A percentile compares a stretch with the other conserved stretches of the same genome.
Evolutionary conservation across 352 stramenopile genomes (phyloP).

Genomic region (Heterotrichella gracilis): DNA sequence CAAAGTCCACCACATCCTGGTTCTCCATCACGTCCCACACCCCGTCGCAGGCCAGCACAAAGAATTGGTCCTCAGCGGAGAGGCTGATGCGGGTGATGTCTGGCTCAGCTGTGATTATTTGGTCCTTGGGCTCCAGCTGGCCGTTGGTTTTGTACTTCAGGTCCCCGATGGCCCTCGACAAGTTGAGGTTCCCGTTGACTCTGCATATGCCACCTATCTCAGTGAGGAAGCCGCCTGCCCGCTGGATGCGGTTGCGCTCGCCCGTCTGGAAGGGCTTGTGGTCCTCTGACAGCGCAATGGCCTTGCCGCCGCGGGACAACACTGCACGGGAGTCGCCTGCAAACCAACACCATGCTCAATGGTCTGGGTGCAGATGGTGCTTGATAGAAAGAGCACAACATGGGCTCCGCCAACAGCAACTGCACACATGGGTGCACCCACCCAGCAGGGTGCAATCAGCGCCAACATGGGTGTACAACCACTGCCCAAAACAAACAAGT

Average conservation of each 20-base stretch:
- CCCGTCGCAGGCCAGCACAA: slow-evolving; percentile 54
- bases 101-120: slow-evolving; percentile 44
- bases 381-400: too few species aligned
- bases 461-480: too few species aligned
- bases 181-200: slow-evolving; percentile 27
- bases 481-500: too few species aligned
- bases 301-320: slow-evolving; percentile 14
- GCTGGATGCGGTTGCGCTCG: slow-evolving; percentile 23
- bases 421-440: too few species aligned
- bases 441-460: too few species aligned
- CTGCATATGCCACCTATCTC: slow-evolving; percentile 21
- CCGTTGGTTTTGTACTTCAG: slow-evolving; percentile 24
- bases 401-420: too few species aligned
- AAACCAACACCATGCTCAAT: too few species aligned
- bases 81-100: slow-evolving; percentile 40
- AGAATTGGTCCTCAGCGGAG: slow-evolving; percentile 36
- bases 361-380: too few species aligned
- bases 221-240: slow-evolving; percentile 21
- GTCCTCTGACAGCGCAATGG: slow-evolving; percentile 43
- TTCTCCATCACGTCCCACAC: slow-evolving; percentile 67
- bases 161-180: slow-evolving; percentile 22
- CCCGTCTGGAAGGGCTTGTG: slow-evolving; percentile 34
- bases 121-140: slow-evolving; percentile 20
- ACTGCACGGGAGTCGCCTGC: slow-evolving; percentile 21
- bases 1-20: slow-evolving; percentile 26